Conservation (phyloP, 768 basidiomycete species). For the Lactarius tabidus region DNA sequence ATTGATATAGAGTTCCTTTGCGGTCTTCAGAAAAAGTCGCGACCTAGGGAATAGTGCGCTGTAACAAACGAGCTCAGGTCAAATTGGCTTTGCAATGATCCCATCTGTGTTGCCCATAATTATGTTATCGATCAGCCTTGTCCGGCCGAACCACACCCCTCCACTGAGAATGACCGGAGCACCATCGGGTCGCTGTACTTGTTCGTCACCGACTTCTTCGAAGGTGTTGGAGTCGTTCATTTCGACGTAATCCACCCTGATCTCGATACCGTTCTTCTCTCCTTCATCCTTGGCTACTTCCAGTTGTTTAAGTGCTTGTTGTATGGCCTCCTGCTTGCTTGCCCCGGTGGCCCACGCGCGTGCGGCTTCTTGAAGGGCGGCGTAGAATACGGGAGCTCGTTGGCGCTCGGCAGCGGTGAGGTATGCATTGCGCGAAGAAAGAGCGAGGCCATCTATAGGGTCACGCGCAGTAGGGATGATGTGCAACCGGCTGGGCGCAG, state of each 20-base stretch:
- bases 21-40: background rate
- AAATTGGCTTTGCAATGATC: constrained; percentile 30
- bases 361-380: constrained; percentile 60
- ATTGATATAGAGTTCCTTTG: background rate
- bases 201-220: constrained; percentile 46
- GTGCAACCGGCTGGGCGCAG: constrained; percentile 65
- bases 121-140: constrained; percentile 91
- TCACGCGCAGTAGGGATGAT: constrained; percentile 85
- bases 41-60: background rate
- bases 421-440: constrained; percentile 90
- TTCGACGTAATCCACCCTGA: constrained; percentile 81
- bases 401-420: constrained; percentile 59
- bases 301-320: constrained; percentile 42
- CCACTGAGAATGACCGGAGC: constrained; percentile 71
- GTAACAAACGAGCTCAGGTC: background rate
- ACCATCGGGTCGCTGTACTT: constrained; percentile 29
- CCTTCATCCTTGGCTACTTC: constrained; percentile 31
- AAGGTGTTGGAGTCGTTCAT: constrained; percentile 82
- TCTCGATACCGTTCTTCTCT: constrained; percentile 38
- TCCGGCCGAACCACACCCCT: constrained; percentile 80
- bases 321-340: constrained; percentile 49
- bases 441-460: constrained; percentile 61
- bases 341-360: constrained; percentile 49
- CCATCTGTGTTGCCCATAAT: constrained; percentile 53
- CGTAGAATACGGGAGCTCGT: constrained; percentile 56